Evolutionary conservation across 768 basidiomycete genomes (phyloP).

Genomic region (Lentinula raphanica): DNA sequence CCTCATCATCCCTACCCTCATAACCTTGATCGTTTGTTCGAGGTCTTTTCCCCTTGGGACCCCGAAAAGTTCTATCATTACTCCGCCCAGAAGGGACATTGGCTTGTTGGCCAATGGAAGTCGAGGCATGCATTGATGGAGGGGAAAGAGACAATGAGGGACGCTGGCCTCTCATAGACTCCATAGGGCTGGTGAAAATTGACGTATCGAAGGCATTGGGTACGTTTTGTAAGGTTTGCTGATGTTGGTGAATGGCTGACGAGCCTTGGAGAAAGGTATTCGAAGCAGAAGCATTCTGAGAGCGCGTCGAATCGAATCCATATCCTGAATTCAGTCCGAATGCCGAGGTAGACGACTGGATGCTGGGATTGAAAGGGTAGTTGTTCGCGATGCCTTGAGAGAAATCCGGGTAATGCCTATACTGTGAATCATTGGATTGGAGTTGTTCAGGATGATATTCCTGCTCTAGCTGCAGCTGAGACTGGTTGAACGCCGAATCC

Average conservation of each 20-base stretch:
- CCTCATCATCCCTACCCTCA: conserved; percentile 30
- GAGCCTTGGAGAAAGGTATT: not conserved
- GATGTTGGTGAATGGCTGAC: not conserved
- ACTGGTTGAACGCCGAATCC: conserved; percentile 14
- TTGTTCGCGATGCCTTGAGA: conserved; percentile 2
- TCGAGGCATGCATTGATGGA: not conserved
- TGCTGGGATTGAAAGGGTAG: not conserved
- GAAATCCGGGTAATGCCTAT: conserved; percentile 7
- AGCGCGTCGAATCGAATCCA: not conserved
- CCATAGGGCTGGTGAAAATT: not conserved
- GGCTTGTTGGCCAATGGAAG: not conserved
- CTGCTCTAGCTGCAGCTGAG: conserved; percentile 31
- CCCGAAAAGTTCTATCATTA: conserved; percentile 5
- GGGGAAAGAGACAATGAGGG: conserved; percentile 1
- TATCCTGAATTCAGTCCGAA: not conserved
- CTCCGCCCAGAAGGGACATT: not conserved
- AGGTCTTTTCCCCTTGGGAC: conserved; percentile 31
- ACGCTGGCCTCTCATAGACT: not conserved
- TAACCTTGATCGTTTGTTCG: conserved; percentile 22
- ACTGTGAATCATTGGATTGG: conserved; percentile 9
- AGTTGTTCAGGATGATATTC: conserved; percentile 21
- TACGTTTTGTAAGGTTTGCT: not conserved
- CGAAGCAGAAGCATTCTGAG: conserved; percentile 1
- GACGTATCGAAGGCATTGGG: not conserved
- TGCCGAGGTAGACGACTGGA: conserved; percentile 16